phyloP scores from a whole-genome alignment of 345 rosid species.

The Excoecaria agallocha region DNA sequence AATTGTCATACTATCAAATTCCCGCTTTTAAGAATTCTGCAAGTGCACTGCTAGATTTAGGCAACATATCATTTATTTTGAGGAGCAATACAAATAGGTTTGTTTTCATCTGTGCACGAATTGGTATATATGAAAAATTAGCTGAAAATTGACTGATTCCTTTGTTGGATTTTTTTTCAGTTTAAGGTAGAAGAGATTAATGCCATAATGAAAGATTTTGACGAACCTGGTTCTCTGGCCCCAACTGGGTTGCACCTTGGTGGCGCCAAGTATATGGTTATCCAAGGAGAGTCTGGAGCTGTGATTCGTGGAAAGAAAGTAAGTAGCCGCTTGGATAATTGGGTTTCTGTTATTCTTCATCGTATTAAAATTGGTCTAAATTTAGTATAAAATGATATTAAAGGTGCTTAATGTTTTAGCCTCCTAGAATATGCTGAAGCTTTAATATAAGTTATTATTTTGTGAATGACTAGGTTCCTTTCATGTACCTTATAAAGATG shows the following conservation, averaged over 20 bases:
- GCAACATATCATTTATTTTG: background rate
- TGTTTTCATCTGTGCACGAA: no score
- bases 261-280: constrained; percentile 28
- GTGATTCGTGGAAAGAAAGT: constrained; percentile 33
- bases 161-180: constrained; percentile 5
- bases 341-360: background rate
- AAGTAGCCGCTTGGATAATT: background rate
- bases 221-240: constrained; percentile 25
- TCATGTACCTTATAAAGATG: background rate
- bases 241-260: constrained; percentile 25
- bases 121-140: background rate
- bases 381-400: background rate
- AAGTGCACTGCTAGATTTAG: background rate
- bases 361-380: background rate
- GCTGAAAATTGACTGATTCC: background rate
- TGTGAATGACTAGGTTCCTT: background rate
- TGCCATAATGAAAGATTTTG: constrained; percentile 28
- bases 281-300: constrained; percentile 28
- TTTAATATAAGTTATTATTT: background rate
- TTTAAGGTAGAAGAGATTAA: constrained; percentile 23
- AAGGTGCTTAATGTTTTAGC: background rate
- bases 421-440: background rate
- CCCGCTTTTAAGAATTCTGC: background rate
- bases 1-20: background rate
- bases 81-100: no score